phyloP scores from a whole-genome alignment of 2,329 filamentous ascomycete species.

The Nakataea oryzae region DNA sequence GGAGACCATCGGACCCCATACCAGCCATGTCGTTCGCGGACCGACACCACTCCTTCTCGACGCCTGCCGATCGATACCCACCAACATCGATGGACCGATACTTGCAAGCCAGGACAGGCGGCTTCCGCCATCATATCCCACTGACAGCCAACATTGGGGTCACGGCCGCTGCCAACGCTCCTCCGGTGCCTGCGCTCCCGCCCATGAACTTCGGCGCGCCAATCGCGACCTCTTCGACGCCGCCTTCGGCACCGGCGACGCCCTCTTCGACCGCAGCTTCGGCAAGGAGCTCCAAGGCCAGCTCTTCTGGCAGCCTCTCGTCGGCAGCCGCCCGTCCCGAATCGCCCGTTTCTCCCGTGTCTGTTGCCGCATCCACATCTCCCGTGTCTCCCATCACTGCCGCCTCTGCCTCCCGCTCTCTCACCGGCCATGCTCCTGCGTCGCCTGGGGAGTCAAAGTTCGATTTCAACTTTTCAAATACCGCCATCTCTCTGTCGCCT shows the following conservation, averaged over 20 bases:
- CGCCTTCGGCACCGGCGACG: background rate
- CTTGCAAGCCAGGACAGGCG: background rate
- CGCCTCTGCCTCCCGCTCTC: background rate
- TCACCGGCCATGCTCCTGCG: background rate
- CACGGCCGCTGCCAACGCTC: slow-evolving; percentile 1
- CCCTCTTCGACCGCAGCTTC: background rate
- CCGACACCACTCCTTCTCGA: background rate
- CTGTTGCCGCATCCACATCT: background rate
- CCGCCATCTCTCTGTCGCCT: too few relatives aligned
- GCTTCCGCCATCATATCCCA: background rate
- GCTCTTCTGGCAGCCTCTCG: background rate
- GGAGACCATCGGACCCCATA: slow-evolving; percentile 11
- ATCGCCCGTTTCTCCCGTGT: background rate
- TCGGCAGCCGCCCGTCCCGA: background rate
- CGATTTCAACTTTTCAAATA: slow-evolving; percentile 5
- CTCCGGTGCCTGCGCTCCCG: slow-evolving; percentile 11
- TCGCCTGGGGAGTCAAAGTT: background rate
- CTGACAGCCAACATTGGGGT: background rate
- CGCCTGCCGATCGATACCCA: slow-evolving; percentile 5
- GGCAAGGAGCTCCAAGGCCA: background rate
- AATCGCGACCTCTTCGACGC: background rate
- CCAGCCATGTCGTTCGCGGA: slow-evolving; percentile 3
- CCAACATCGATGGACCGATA: slow-evolving; percentile 1
- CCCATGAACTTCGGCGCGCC: background rate
- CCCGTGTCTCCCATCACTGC: background rate